Conservation (phyloP, 176 grass and related monocot species). For the Coix lacrymajobi region DNA sequence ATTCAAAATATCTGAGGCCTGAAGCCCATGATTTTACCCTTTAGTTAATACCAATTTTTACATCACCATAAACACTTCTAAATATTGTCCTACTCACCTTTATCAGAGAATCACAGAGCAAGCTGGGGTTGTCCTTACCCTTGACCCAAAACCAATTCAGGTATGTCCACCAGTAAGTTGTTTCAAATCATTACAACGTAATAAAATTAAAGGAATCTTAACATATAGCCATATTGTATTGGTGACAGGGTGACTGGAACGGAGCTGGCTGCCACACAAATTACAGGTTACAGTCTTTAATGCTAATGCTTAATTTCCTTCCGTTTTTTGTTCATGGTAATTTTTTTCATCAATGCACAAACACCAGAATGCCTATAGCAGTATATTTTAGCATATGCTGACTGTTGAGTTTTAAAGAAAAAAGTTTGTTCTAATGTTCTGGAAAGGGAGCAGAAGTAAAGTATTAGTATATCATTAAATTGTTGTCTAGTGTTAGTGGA, state of each 20-base stretch:
- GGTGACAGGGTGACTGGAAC: conserved; percentile 93
- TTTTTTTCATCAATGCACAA: background rate
- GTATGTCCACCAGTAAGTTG: conserved; percentile 35
- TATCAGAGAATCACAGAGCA: conserved; percentile 98
- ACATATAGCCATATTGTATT: background rate
- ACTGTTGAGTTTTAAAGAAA: background rate
- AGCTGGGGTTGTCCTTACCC: conserved; percentile 86
- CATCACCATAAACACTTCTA: conserved; percentile 18
- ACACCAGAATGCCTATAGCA: background rate
- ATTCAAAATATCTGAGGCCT: background rate
- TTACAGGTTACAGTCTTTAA: conserved; percentile 53
- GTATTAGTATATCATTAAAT: background rate
- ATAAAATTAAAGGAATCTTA: background rate
- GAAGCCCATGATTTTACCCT: background rate
- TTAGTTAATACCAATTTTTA: background rate
- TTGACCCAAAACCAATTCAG: conserved; percentile 99
- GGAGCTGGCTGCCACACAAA: conserved; percentile 99
- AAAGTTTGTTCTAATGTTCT: background rate
- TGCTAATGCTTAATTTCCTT: background rate
- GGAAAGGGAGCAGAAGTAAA: background rate
- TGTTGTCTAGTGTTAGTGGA: background rate
- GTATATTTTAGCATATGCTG: background rate
- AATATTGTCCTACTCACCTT: conserved; percentile 13
- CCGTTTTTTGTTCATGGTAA: background rate
- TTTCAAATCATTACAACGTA: conserved; percentile 17